These are phyloP conservation scores for Alternaria arbusti DNA, from an alignment of 2,329 filamentous ascomycete genomes.

Conservation along the genomic window DNA sequence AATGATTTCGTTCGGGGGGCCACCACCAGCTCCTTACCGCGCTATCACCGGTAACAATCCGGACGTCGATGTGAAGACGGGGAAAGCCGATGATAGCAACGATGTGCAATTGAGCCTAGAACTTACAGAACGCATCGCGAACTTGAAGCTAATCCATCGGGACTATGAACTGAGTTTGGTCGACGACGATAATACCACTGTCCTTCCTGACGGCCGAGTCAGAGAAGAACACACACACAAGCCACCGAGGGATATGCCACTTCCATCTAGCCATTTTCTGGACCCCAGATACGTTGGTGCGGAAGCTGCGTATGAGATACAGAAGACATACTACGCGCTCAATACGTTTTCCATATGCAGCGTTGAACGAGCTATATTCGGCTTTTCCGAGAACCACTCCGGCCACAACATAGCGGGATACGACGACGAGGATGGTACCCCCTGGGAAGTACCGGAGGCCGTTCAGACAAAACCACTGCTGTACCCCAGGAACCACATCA, in stretches of 20 bases:
- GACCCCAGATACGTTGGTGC: slow-evolving; percentile 25
- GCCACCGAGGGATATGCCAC: slow-evolving; percentile 21
- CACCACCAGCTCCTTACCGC: neutral
- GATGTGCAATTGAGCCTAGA: neutral
- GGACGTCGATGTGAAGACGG: neutral
- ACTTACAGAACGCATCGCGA: neutral
- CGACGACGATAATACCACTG: neutral
- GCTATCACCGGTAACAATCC: neutral
- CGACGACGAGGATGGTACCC: neutral
- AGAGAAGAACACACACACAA: slow-evolving; percentile 27
- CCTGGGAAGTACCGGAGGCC: neutral
- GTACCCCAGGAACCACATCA: slow-evolving; percentile 18
- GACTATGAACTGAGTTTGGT: neutral
- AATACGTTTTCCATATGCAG: slow-evolving; percentile 35
- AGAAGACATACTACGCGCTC: slow-evolving; percentile 23
- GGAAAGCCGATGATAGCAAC: neutral
- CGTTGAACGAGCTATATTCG: slow-evolving; percentile 15
- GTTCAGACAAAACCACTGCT: neutral
- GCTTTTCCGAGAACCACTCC: slow-evolving; percentile 13
- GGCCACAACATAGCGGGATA: neutral
- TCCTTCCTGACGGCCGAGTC: slow-evolving; percentile 24
- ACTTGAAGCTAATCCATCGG: neutral
- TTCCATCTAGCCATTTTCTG: slow-evolving; percentile 29
- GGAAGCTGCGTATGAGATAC: slow-evolving; percentile 16
- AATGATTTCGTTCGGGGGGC: neutral